phyloP scores from a whole-genome alignment of 805 yeast species.

The Teunomyces kruisii region DNA sequence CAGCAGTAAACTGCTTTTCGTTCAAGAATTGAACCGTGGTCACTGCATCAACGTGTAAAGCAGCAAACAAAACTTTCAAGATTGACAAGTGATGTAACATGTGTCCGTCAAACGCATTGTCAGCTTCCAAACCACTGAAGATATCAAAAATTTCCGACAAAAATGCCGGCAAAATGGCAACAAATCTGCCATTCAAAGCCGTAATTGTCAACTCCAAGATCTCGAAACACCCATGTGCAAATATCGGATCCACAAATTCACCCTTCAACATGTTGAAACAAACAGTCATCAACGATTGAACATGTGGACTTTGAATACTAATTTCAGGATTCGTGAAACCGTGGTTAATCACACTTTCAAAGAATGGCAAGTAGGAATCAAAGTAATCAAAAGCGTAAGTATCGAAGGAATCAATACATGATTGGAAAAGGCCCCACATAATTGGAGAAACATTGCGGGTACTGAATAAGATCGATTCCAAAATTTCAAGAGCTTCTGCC shows the following conservation, averaged over 20 bases:
- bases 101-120: slow-evolving; percentile 44
- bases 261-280: slow-evolving; percentile 35
- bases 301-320: slow-evolving; percentile 38
- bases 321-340: slow-evolving; percentile 44
- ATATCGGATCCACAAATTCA: slow-evolving; percentile 39
- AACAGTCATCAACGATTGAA: slow-evolving; percentile 36
- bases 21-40: slow-evolving; percentile 36
- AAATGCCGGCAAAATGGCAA: slow-evolving; percentile 28
- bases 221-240: slow-evolving; percentile 41
- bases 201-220: slow-evolving; percentile 21
- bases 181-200: slow-evolving; percentile 24
- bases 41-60: slow-evolving; percentile 38
- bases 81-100: slow-evolving; percentile 44
- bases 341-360: slow-evolving; percentile 51
- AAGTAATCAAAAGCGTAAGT: slow-evolving; percentile 61
- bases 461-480: slow-evolving; percentile 56
- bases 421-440: slow-evolving; percentile 53
- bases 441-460: slow-evolving; percentile 50
- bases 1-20: slow-evolving; percentile 35
- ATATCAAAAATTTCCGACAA: slow-evolving; percentile 36
- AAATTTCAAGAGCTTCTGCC: slow-evolving; percentile 40
- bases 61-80: slow-evolving; percentile 43
- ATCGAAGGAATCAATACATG: slow-evolving; percentile 53
- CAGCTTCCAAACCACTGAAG: slow-evolving; percentile 32
- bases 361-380: slow-evolving; percentile 55